Base-by-base conservation (phyloP, 768 basidiomycete genomes). In the Favolaschia claudopus region DNA sequence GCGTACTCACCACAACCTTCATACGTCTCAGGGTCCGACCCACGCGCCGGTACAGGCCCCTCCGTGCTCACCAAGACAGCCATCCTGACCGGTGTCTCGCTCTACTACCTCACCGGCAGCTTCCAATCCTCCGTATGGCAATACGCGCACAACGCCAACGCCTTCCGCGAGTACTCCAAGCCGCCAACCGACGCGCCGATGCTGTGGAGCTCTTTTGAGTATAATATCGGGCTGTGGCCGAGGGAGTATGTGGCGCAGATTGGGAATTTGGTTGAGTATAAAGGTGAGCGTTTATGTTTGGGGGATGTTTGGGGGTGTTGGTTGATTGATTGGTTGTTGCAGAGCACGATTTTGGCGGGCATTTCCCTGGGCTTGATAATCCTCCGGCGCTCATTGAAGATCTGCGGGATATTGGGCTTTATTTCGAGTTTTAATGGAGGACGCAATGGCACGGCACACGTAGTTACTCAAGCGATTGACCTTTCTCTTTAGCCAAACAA, bases 21-120 rank as follows among this genome's bases (percentile, higher is more conserved):
- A 36, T 15, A 52, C 32, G 9, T 5, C 19, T 29, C 38, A 60
- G 49, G 63, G 63, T 40, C 58, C 17, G 50, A 53, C 60, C 43
- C 65, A 47, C 52, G 57, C 63, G 43, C 52, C 31, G 50, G 67
- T 19, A 58, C 57, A 19, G 33, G 9, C 7, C 58, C 52, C 7
- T 60, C 50, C n/a, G 40, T 13, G 19, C 53, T 58, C 38, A 31
- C 50, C 9, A 15, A 40, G 25, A 43, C 42, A 17, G 57, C 62
- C 22, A 62, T 70, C 51, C 47, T 69, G 20, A 67, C 64, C 31
- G 60, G 60, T 9, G 54, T 66, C 17, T 69, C 71, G 24, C 58
- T 69, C 10, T 72, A 71, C 62, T 68, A 59, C 50, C 67, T 70
- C 45, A 67, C 70, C 24, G 22, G 46, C 13, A 53, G 69, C 5